Evolutionary conservation across 2,329 filamentous ascomycete genomes (phyloP).

Genomic region (Xylaria sp.): DNA sequence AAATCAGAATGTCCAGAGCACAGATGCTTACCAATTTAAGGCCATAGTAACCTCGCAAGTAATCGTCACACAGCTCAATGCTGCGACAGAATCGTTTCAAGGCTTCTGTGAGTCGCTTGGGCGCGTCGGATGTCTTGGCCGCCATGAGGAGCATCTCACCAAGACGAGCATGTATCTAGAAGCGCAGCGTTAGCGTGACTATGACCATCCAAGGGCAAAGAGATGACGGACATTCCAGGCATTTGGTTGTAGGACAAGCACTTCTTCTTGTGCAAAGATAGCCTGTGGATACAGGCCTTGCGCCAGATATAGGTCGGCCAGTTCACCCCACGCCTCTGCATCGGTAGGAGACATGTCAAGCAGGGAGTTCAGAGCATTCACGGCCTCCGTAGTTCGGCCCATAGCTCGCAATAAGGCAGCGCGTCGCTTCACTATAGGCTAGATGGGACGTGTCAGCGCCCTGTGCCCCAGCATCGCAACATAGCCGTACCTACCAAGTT

Average conservation of each 20-base stretch:
- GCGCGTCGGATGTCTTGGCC: constrained; percentile 57
- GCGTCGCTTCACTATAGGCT: constrained; percentile 87
- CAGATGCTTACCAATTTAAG: constrained; percentile 74
- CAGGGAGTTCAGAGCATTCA: constrained; percentile 76
- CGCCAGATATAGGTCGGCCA: constrained; percentile 84
- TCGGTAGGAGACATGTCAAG: constrained; percentile 89
- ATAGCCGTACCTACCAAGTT: constrained; percentile 73
- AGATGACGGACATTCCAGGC: constrained; percentile 86
- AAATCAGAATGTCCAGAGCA: background rate
- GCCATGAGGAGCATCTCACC: constrained; percentile 86
- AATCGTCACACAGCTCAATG: constrained; percentile 92
- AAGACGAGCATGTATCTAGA: constrained; percentile 84
- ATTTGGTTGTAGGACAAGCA: constrained; percentile 85
- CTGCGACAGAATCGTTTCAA: constrained; percentile 88
- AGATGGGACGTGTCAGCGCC: constrained; percentile 11
- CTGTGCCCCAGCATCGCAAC: constrained; percentile 14
- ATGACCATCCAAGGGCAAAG: constrained; percentile 16
- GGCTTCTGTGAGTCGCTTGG: constrained; percentile 73
- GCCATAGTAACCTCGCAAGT: constrained; percentile 91
- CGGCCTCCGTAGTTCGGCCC: constrained; percentile 76
- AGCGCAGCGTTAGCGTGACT: constrained; percentile 43
- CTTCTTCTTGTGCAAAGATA: constrained; percentile 89
- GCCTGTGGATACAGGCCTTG: constrained; percentile 85
- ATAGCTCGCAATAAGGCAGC: constrained; percentile 82
- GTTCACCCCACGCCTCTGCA: constrained; percentile 91